These are phyloP conservation scores for Rhododendron ferrugineum DNA, from an alignment of 148 eudicot species.

Conservation along the genomic window DNA sequence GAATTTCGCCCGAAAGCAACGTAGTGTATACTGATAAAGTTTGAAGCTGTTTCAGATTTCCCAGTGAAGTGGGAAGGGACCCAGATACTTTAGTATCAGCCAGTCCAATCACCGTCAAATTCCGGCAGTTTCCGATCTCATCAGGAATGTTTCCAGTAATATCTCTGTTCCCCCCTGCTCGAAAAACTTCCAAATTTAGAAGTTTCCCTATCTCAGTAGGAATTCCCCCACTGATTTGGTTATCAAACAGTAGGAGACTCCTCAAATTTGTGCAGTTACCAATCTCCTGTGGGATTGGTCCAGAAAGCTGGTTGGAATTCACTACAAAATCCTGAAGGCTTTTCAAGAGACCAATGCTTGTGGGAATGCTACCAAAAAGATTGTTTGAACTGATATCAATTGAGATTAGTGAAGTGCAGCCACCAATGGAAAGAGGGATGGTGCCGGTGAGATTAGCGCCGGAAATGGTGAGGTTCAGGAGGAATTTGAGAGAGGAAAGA, in stretches of 20 bases:
- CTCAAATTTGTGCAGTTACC: slow-evolving; percentile 49
- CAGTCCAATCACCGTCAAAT: slow-evolving; percentile 62
- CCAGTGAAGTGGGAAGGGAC: slow-evolving; percentile 50
- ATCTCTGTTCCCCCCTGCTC: slow-evolving; percentile 77
- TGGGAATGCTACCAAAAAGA: slow-evolving; percentile 55
- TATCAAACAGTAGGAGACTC: slow-evolving; percentile 56
- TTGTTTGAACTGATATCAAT: slow-evolving; percentile 57
- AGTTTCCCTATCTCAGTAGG: slow-evolving; percentile 62
- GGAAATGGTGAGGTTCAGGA: slow-evolving; percentile 45
- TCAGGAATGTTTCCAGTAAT: slow-evolving; percentile 59
- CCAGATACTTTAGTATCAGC: slow-evolving; percentile 78
- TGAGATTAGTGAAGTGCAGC: slow-evolving; percentile 26
- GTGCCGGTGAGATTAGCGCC: slow-evolving; percentile 64
- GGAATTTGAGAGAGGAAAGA: slow-evolving; percentile 36
- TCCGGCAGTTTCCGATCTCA: slow-evolving; percentile 55
- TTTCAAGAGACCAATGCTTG: slow-evolving; percentile 48
- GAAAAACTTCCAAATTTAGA: slow-evolving; percentile 34
- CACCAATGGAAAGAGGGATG: slow-evolving; percentile 54
- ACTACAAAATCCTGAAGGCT: slow-evolving; percentile 49
- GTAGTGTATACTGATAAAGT: slow-evolving; percentile 61
- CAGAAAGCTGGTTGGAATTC: slow-evolving; percentile 73
- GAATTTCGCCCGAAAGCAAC: slow-evolving; percentile 62
- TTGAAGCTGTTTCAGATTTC: slow-evolving; percentile 45
- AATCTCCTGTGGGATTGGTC: slow-evolving; percentile 60
- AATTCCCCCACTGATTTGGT: slow-evolving; percentile 48